A percentile compares a stretch with the other conserved stretches of the same genome.
These are phyloP conservation scores for Suillus plorans DNA, from an alignment of 768 basidiomycete species.

Conservation along the genomic window DNA sequence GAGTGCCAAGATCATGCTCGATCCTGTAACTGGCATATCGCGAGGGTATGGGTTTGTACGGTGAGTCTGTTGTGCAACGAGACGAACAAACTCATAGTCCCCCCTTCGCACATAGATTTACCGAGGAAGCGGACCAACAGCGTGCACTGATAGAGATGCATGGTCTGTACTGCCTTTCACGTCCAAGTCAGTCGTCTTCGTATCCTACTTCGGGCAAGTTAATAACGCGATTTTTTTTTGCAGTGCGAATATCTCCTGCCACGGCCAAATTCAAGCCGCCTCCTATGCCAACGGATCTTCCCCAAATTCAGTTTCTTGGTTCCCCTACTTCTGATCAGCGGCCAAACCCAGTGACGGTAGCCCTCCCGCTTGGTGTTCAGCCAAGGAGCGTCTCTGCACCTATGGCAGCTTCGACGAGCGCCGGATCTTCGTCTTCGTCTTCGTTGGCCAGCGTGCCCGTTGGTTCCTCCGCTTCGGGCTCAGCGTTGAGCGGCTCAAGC, in stretches of 20 bases:
- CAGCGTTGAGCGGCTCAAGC: slow-evolving; percentile 50
- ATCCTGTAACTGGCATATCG: slow-evolving; percentile 85
- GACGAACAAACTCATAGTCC: neutral
- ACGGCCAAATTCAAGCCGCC: slow-evolving; percentile 83
- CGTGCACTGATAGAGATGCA: slow-evolving; percentile 92
- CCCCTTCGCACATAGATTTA: slow-evolving; percentile 55
- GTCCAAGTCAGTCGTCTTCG: slow-evolving; percentile 65
- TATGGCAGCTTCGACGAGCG: slow-evolving; percentile 45
- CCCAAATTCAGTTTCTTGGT: slow-evolving; percentile 45
- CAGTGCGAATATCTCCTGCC: slow-evolving; percentile 89
- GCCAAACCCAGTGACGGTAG: slow-evolving; percentile 42
- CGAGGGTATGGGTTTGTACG: slow-evolving; percentile 93
- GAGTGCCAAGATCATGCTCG: slow-evolving; percentile 94
- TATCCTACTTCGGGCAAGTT: slow-evolving; percentile 7
- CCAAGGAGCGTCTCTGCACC: slow-evolving; percentile 71
- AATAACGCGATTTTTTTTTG: slow-evolving; percentile 29
- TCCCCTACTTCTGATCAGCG: slow-evolving; percentile 30
- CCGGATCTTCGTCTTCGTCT: slow-evolving; percentile 25
- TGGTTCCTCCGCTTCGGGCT: slow-evolving; percentile 44
- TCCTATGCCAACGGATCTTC: slow-evolving; percentile 42
- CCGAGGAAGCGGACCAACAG: slow-evolving; percentile 85
- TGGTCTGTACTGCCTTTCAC: slow-evolving; percentile 83
- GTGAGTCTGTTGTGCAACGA: slow-evolving; percentile 37
- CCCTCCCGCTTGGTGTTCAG: slow-evolving; percentile 47
- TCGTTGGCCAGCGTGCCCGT: slow-evolving; percentile 32